phyloP scores from a whole-genome alignment of 164 flowering plant species.

The Stephania yunnanensis region DNA sequence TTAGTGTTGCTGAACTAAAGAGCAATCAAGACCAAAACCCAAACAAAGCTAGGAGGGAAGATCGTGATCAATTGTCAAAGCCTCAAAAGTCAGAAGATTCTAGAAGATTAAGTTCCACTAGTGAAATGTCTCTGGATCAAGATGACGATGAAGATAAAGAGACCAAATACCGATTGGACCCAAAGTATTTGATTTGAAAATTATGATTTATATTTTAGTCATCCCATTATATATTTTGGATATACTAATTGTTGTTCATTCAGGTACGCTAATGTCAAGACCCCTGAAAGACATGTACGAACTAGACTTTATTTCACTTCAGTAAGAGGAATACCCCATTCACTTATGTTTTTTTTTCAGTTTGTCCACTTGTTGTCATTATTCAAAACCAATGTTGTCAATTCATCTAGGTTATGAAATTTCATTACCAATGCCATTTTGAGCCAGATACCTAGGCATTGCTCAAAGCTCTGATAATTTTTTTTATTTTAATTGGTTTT shows the following conservation, averaged over 20 bases:
- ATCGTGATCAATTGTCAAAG: conserved; percentile 40
- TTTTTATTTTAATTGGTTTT: too few species aligned
- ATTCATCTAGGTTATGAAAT: too few species aligned
- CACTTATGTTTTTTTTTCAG: background rate
- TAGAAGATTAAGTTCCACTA: conserved; percentile 51
- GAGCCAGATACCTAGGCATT: too few species aligned
- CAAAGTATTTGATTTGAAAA: conserved; percentile 44
- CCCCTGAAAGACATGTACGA: conserved; percentile 96
- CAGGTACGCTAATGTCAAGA: conserved; percentile 96
- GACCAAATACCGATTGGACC: conserved; percentile 91
- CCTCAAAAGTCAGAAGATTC: conserved; percentile 48
- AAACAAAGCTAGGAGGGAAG: conserved; percentile 38
- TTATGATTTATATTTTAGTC: conserved; percentile 8
- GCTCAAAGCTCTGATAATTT: too few species aligned
- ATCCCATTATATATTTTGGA: background rate
- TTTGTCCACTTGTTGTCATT: background rate
- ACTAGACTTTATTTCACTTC: conserved; percentile 98
- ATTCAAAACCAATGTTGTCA: too few species aligned
- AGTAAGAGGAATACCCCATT: conserved; percentile 39
- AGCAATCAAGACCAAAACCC: conserved; percentile 47
- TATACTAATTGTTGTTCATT: conserved; percentile 10
- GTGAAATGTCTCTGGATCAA: conserved; percentile 75
- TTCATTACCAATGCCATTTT: too few species aligned
- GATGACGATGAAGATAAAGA: conserved; percentile 98
- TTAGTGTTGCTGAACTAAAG: conserved; percentile 80